These are phyloP conservation scores for Chloromonas sp. DNA, from an alignment of 163 green algal species.

Conservation along the genomic window DNA sequence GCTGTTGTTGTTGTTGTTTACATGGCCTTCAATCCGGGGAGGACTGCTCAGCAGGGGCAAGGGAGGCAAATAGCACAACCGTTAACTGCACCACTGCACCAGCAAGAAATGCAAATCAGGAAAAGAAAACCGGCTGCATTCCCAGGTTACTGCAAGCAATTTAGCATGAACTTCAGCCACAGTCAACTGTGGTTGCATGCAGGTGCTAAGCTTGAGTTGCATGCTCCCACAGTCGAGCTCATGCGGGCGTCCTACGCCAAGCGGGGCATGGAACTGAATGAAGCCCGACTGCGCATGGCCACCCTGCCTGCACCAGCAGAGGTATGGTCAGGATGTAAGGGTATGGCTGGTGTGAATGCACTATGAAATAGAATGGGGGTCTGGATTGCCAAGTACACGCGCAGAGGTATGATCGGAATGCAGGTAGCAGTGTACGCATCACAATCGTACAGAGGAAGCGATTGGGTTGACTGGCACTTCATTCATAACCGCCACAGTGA, in stretches of 20 bases:
- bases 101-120: no score
- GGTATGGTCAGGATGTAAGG: conserved; percentile 3
- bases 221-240: conserved; percentile 59
- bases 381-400: not conserved
- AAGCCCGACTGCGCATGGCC: conserved; percentile 70
- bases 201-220: conserved; percentile 48
- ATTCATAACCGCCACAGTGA: no score
- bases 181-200: not conserved
- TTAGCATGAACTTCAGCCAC: not conserved
- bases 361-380: not conserved
- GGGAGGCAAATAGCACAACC: no score
- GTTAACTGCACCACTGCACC: no score
- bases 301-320: conserved; percentile 43
- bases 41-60: no score
- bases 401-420: not conserved
- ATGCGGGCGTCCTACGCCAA: conserved; percentile 57
- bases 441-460: no score
- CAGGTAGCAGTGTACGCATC: not conserved
- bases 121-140: no score
- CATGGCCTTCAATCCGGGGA: no score
- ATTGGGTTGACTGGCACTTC: no score
- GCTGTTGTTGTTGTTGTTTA: no score
- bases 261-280: conserved; percentile 68
- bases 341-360: not conserved
- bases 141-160: no score